A percentile compares a stretch with the other conserved stretches of the same genome.
Evolutionary conservation across 495 filamentous ascomycete species (phyloP).

Genomic region (Antarctomyces pellizariae): DNA sequence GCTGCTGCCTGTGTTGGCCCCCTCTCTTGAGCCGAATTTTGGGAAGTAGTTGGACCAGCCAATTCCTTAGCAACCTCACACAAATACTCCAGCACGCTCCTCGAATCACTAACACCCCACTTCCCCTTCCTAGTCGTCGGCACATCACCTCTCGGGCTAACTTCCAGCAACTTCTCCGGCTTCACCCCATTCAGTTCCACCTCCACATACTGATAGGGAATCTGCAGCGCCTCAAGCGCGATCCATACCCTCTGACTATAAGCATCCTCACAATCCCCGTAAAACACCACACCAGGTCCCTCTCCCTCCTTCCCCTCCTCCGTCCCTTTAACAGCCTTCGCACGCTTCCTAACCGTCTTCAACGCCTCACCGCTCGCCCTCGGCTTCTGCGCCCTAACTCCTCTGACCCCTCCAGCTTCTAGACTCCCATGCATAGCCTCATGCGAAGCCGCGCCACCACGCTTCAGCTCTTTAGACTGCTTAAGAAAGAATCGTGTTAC

Average conservation of each 20-base stretch:
- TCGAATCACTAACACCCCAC: constrained; percentile 76
- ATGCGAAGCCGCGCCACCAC: no score
- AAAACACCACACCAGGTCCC: no score
- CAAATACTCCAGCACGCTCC: constrained; percentile 67
- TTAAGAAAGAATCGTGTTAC: constrained; percentile 43
- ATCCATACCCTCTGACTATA: constrained; percentile 96
- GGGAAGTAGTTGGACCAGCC: constrained; percentile 1
- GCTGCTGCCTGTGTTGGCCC: no score
- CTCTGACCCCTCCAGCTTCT: no score
- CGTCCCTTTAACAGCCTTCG: no score
- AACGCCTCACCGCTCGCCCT: constrained; percentile 59
- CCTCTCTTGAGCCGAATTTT: no score
- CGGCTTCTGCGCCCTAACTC: no score
- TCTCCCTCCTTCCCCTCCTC: no score
- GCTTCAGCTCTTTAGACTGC: constrained; percentile 42
- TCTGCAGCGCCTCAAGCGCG: constrained; percentile 63
- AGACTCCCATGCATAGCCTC: no score
- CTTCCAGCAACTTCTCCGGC: constrained; percentile 49
- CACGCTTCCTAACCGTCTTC: constrained; percentile 47
- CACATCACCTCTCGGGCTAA: constrained; percentile 76
- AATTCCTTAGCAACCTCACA: background rate
- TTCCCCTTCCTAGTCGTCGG: constrained; percentile 65
- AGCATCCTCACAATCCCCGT: no score
- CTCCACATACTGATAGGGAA: constrained; percentile 81
- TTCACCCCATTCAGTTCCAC: constrained; percentile 77